Base-by-base conservation (phyloP, 2,329 filamentous ascomycete genomes). In the Alternaria atra region DNA sequence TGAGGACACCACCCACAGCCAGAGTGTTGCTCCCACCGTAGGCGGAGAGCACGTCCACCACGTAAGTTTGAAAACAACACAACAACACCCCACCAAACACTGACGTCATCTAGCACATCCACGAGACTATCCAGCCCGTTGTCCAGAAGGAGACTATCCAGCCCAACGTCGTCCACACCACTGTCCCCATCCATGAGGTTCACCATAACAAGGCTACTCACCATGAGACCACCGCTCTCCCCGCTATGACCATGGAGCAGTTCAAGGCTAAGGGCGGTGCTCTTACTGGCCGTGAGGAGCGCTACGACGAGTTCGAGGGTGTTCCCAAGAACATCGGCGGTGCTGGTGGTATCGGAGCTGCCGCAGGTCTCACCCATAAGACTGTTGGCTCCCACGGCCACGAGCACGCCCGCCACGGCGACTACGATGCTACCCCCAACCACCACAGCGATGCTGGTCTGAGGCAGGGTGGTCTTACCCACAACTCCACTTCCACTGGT, bases 51-150 rank as follows among this genome's bases (percentile, higher is more conserved):
- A 90, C 71, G 80, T 89, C 17, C 88, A 90, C 73, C 88, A 90
- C 73, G 71, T 73, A 63, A 63, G 68, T 60, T 37, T 13, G 1
- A 23, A 25, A 30, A 27, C 2, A n/a, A 2, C 10, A 40, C 1
- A 5, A 23, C n/a, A 30, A 5, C 5, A 34, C 35, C 17, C 4
- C 2, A 48, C 9, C 27, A 32, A 43, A 30, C 17, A 30, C 63
- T 72, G 46, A 73, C 55, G 52, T 20, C 1, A 15, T 23, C 3
- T 46, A 75, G 69, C 86, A 85, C 67, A 84, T 90, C 3, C 87
- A 90, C 64, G 89, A 91, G 76, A 88, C 86, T 30, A 85, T 92
- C 48, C 89, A 92, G 74, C 90, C 90, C 0, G 84, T 92, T 0
- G 82, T 93, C 35, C 83, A 92, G 52, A 91, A 91, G 66, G 88